These are phyloP conservation scores for Recurvomyces mirabilis DNA, from an alignment of 495 filamentous ascomycete species.

Conservation along the genomic window DNA sequence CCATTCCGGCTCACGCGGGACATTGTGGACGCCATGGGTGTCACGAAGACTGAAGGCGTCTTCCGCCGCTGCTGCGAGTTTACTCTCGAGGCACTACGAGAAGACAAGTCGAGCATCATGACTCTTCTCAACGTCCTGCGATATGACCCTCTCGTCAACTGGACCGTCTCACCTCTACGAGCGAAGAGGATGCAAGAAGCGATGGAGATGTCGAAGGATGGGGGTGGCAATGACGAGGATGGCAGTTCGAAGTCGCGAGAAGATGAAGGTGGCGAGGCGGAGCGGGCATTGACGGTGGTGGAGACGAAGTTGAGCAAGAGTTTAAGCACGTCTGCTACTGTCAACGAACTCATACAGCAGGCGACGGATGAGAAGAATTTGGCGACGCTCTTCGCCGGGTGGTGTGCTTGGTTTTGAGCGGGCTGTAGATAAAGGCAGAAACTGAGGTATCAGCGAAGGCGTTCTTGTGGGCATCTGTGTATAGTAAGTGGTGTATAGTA, in stretches of 20 bases:
- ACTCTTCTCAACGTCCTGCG: conserved; percentile 91
- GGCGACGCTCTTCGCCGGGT: conserved; percentile 61
- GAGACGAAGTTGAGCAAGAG: conserved; percentile 89
- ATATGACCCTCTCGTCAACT: conserved; percentile 91
- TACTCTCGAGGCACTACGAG: conserved; percentile 80
- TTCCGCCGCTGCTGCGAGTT: conserved; percentile 97
- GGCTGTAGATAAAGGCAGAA: not conserved
- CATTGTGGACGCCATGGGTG: conserved; percentile 92
- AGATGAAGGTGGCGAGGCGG: conserved; percentile 76
- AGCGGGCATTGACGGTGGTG: conserved; percentile 82
- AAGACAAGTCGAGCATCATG: conserved; percentile 92
- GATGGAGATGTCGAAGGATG: conserved; percentile 42
- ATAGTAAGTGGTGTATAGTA: too few relatives aligned
- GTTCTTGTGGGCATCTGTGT: too few relatives aligned
- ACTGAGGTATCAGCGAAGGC: too few relatives aligned
- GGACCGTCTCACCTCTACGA: conserved; percentile 84
- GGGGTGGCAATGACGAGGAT: conserved; percentile 17
- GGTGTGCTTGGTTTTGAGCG: conserved; percentile 13
- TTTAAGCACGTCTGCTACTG: conserved; percentile 83
- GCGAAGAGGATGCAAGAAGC: conserved; percentile 65
- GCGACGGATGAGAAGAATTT: conserved; percentile 88
- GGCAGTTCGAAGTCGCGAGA: conserved; percentile 37
- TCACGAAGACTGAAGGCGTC: conserved; percentile 88
- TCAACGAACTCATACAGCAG: conserved; percentile 93
- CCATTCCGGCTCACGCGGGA: conserved; percentile 93